Percentiles rank a stretch among this genome's conserved stretches.
Conservation (phyloP, 2,329 filamentous ascomycete species). For the Neoscytalidium dimidiatum region DNA sequence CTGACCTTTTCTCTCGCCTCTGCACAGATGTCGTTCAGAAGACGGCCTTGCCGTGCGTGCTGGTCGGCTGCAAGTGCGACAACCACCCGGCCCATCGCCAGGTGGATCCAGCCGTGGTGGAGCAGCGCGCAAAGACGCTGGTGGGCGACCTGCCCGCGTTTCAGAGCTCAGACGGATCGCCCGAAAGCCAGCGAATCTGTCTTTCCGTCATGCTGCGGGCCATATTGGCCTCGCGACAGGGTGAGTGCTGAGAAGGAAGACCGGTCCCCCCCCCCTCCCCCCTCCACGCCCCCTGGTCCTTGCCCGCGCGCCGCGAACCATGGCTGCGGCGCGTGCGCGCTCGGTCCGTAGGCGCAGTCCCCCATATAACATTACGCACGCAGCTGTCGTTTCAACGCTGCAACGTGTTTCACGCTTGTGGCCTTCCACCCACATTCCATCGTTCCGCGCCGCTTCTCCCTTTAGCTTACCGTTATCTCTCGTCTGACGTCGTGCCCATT, state of each 20-base stretch:
- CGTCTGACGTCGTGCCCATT: slow-evolving; percentile 14
- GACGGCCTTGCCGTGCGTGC: slow-evolving; percentile 71
- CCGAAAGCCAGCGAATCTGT: slow-evolving; percentile 73
- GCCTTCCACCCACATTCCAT: slow-evolving; percentile 13
- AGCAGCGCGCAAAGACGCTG: slow-evolving; percentile 62
- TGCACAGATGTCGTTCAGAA: slow-evolving; percentile 70
- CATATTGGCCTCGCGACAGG: slow-evolving; percentile 67
- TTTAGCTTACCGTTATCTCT: not conserved
- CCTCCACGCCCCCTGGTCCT: slow-evolving; percentile 2
- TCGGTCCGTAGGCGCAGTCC: slow-evolving; percentile 15
- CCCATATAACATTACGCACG: slow-evolving; percentile 19
- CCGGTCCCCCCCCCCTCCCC: not conserved
- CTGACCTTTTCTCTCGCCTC: slow-evolving; percentile 22
- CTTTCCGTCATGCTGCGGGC: slow-evolving; percentile 74
- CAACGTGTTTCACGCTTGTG: slow-evolving; percentile 19
- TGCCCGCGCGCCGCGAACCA: not conserved
- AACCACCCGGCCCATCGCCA: slow-evolving; percentile 68
- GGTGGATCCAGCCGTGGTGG: slow-evolving; percentile 69
- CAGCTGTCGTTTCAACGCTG: slow-evolving; percentile 17
- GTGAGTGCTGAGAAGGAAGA: slow-evolving; percentile 53
- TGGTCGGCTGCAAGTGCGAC: slow-evolving; percentile 91
- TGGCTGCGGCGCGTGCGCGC: slow-evolving; percentile 12
- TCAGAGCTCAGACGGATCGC: slow-evolving; percentile 69
- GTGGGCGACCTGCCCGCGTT: slow-evolving; percentile 69
- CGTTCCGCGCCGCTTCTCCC: slow-evolving; percentile 1